These are phyloP conservation scores for Ophiostoma triangulosporum DNA, from an alignment of 2,329 filamentous ascomycete species.

Conservation along the genomic window DNA sequence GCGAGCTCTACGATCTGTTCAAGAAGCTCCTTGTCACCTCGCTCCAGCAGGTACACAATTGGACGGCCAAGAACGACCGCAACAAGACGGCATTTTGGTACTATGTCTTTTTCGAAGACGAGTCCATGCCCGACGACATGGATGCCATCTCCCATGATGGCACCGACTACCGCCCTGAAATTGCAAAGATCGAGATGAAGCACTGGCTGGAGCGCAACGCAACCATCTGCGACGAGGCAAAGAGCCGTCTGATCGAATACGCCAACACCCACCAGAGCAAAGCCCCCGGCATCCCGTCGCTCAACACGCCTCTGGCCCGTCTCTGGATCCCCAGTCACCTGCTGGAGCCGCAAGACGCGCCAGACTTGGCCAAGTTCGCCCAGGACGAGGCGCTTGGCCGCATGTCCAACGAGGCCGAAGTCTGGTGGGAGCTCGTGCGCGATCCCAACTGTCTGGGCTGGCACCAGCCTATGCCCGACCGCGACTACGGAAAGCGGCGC, in stretches of 20 bases:
- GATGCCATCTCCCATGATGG: conserved; percentile 38
- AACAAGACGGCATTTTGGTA: conserved; percentile 61
- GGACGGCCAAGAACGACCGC: conserved; percentile 54
- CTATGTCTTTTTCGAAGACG: conserved; percentile 49
- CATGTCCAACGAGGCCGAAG: conserved; percentile 51
- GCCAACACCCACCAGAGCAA: conserved; percentile 34
- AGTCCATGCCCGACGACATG: conserved; percentile 34
- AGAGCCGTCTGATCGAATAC: conserved; percentile 41
- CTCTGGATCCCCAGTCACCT: conserved; percentile 40
- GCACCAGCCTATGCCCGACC: conserved; percentile 44
- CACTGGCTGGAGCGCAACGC: conserved; percentile 52
- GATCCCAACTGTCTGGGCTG: conserved; percentile 48
- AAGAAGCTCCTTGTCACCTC: conserved; percentile 54
- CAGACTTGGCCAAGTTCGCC: conserved; percentile 41
- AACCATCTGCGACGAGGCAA: conserved; percentile 42
- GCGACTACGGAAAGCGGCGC: conserved; percentile 43
- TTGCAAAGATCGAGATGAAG: conserved; percentile 45
- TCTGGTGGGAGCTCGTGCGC: conserved; percentile 49
- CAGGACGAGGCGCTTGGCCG: conserved; percentile 45
- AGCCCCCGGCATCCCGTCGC: conserved; percentile 35
- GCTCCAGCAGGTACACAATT: conserved; percentile 54
- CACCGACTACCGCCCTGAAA: conserved; percentile 38
- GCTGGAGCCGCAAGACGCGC: conserved; percentile 29
- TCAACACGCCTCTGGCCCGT: conserved; percentile 38
- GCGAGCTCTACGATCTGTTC: conserved; percentile 51